Percentiles rank a stretch among this genome's conserved stretches.
Evolutionary conservation across 2,329 filamentous ascomycete species (phyloP).

Genomic region (Fusarium staphyleae): DNA sequence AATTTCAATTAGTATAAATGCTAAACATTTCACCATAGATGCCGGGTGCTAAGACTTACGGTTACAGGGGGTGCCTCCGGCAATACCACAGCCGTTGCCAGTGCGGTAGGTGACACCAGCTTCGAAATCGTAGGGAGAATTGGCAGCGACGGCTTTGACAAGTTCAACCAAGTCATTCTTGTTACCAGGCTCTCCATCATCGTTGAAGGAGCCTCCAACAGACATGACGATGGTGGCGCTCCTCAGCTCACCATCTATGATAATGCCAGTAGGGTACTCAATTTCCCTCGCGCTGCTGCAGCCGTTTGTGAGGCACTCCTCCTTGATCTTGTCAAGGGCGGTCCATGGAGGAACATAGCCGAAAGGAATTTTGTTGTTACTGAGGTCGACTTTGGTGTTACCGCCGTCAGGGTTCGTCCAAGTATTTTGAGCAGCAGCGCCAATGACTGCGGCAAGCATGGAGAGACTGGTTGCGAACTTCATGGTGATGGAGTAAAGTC

Average conservation of each 20-base stretch:
- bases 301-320: neutral
- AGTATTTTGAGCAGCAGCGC: neutral
- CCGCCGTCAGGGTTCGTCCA: conserved; percentile 3
- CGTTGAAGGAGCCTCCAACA: conserved; percentile 9
- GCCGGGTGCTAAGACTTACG: neutral
- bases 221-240: neutral
- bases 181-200: conserved; percentile 5
- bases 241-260: neutral
- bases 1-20: neutral
- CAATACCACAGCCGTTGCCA: neutral
- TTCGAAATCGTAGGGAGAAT: conserved; percentile 4
- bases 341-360: neutral
- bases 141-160: conserved; percentile 8
- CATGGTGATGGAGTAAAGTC: neutral
- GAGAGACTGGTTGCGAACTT: neutral
- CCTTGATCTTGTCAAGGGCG: conserved; percentile 5
- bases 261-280: neutral
- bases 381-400: conserved; percentile 1
- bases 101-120: neutral
- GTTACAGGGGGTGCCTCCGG: neutral
- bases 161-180: conserved; percentile 7
- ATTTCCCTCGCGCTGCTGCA: conserved; percentile 4
- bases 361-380: conserved; percentile 1
- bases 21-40: neutral
- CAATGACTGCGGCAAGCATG: neutral